Conservation (phyloP, 2,329 filamentous ascomycete genomes). For the Ampelomyces quisqualis region DNA sequence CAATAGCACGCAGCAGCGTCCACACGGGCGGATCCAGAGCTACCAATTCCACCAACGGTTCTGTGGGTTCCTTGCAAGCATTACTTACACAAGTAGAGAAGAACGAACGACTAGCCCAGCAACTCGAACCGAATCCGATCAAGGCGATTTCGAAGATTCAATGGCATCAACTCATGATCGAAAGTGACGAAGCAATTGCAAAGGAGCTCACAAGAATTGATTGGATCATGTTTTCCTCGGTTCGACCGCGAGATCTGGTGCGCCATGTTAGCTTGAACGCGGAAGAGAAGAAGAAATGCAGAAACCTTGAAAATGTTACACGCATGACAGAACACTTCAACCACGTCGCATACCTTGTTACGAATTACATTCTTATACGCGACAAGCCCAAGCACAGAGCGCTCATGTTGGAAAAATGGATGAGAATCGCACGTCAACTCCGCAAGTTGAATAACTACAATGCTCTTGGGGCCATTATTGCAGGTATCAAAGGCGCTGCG, state of each 20-base stretch:
- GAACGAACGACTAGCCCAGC: constrained; percentile 75
- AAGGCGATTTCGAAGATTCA: constrained; percentile 77
- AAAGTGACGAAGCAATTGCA: constrained; percentile 79
- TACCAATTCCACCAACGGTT: constrained; percentile 27
- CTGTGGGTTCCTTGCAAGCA: constrained; percentile 44
- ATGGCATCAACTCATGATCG: constrained; percentile 88
- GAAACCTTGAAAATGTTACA: constrained; percentile 80
- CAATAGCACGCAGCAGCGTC: constrained; percentile 33
- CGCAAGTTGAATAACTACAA: constrained; percentile 97
- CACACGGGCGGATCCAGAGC: constrained; percentile 24
- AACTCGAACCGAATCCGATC: constrained; percentile 68
- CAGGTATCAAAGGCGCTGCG: constrained; percentile 84
- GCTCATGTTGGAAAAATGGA: constrained; percentile 90
- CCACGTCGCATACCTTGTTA: constrained; percentile 58
- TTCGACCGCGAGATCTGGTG: constrained; percentile 87
- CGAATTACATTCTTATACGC: constrained; percentile 66
- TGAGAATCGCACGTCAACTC: constrained; percentile 80
- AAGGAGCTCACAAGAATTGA: constrained; percentile 93
- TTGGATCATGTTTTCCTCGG: constrained; percentile 97
- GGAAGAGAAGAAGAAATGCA: constrained; percentile 71
- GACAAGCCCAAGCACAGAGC: constrained; percentile 96
- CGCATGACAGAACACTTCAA: constrained; percentile 86
- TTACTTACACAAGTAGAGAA: constrained; percentile 70
- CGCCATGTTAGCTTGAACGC: constrained; percentile 79
- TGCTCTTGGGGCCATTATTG: constrained; percentile 87